Conservation (phyloP, 2,329 filamentous ascomycete species). For the Penicillium aurantiogriseum region DNA sequence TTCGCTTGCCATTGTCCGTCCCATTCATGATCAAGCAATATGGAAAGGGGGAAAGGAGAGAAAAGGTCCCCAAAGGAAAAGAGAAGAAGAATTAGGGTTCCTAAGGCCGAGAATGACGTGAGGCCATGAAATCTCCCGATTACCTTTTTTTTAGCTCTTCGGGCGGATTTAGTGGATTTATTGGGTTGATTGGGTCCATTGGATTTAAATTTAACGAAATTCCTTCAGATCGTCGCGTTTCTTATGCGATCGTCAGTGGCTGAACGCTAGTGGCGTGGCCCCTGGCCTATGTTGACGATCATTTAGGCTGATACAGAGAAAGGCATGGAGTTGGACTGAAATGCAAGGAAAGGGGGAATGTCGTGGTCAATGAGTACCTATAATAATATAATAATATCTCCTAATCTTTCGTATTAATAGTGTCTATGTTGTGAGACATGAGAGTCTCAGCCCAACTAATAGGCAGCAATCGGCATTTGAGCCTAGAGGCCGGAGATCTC, state of each 20-base stretch:
- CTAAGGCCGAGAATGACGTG: slow-evolving; percentile 12
- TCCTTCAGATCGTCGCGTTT: slow-evolving; percentile 7
- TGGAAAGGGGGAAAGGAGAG: background rate
- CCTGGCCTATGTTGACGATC: slow-evolving; percentile 18
- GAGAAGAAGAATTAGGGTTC: background rate
- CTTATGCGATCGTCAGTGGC: slow-evolving; percentile 26
- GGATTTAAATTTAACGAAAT: background rate
- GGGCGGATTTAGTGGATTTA: background rate
- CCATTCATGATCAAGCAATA: slow-evolving; percentile 13
- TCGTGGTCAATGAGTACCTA: background rate
- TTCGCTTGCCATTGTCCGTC: slow-evolving; percentile 20
- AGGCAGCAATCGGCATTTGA: background rate
- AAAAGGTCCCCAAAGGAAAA: background rate
- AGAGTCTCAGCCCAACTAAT: background rate
- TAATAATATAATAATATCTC: no score
- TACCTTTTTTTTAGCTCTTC: background rate
- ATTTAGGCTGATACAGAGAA: background rate
- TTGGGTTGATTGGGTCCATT: background rate
- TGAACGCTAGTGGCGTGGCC: slow-evolving; percentile 12
- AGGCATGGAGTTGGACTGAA: background rate
- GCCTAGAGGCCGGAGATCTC: background rate
- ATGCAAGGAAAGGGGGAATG: background rate
- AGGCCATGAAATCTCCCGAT: background rate
- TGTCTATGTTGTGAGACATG: no score
- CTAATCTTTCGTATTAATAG: no score